Conservation (phyloP, 345 rosid species). For the Odontarrhena argentea region DNA sequence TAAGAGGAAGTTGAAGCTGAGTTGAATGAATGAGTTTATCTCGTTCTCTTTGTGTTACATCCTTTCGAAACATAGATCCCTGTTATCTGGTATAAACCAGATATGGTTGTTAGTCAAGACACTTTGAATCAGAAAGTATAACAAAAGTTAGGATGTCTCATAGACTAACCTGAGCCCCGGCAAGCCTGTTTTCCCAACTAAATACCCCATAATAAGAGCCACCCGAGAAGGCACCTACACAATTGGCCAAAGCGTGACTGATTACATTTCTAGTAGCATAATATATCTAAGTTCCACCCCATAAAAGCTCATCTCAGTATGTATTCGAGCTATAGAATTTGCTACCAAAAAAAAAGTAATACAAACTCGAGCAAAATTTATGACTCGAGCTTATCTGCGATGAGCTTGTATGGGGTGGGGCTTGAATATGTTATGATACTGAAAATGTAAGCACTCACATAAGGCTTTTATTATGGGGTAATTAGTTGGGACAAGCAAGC, state of each 20-base stretch:
- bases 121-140: too few relatives aligned
- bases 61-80: neutral
- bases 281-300: constrained; percentile 95
- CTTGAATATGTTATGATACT: too few relatives aligned
- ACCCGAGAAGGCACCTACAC: constrained; percentile 80
- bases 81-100: too few relatives aligned
- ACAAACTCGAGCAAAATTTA: too few relatives aligned
- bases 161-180: constrained; percentile 67
- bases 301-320: constrained; percentile 73
- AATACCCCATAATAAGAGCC: constrained; percentile 75
- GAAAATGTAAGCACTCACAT: too few relatives aligned
- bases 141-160: constrained; percentile 15
- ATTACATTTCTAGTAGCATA: constrained; percentile 82
- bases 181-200: constrained; percentile 98
- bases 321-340: too few relatives aligned
- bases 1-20: constrained; percentile 45
- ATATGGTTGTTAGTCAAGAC: too few relatives aligned
- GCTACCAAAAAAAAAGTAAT: too few relatives aligned
- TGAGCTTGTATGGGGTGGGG: too few relatives aligned
- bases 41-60: constrained; percentile 9
- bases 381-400: too few relatives aligned
- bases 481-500: too few relatives aligned
- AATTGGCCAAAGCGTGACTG: constrained; percentile 51
- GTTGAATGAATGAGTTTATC: constrained; percentile 6
- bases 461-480: too few relatives aligned